phyloP scores from a whole-genome alignment of 805 yeast species.

The Lipomyces orientalis region DNA sequence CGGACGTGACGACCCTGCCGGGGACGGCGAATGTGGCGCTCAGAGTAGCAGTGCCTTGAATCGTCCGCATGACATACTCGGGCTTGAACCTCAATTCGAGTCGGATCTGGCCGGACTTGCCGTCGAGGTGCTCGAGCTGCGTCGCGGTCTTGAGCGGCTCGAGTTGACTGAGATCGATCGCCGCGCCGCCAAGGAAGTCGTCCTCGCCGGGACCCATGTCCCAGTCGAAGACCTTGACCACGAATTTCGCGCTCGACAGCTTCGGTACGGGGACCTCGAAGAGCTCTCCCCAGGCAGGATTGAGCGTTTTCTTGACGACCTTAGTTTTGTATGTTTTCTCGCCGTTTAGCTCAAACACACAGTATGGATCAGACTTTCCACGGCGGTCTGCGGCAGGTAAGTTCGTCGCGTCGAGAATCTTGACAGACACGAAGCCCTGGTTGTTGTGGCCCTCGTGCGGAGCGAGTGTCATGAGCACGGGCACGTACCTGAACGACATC shows the following conservation, averaged over 20 bases:
- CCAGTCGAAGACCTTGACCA: constrained; percentile 79
- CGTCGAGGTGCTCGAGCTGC: constrained; percentile 59
- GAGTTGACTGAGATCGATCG: constrained; percentile 61
- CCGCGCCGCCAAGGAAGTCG: constrained; percentile 76
- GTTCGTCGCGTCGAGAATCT: constrained; percentile 65
- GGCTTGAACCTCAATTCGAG: constrained; percentile 71
- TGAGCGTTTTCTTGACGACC: constrained; percentile 80
- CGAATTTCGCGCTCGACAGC: constrained; percentile 64
- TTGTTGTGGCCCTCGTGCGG: constrained; percentile 75
- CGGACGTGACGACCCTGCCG: constrained; percentile 52
- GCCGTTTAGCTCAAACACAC: constrained; percentile 70
- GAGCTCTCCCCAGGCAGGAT: constrained; percentile 88
- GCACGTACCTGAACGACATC: constrained; percentile 74
- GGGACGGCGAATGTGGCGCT: constrained; percentile 42
- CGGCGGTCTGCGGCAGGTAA: constrained; percentile 81
- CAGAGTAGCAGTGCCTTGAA: constrained; percentile 29
- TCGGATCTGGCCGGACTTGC: constrained; percentile 65
- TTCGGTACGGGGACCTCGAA: constrained; percentile 62
- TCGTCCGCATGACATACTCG: constrained; percentile 56
- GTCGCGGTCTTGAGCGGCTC: constrained; percentile 62
- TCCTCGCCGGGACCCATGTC: constrained; percentile 88
- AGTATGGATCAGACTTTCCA: constrained; percentile 93
- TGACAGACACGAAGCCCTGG: constrained; percentile 70
- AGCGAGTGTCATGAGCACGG: constrained; percentile 68
- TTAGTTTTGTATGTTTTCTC: constrained; percentile 72